Evolutionary conservation across 139 green algal species (phyloP), one percentile per base, ranked within the genome.

Genomic region (Microglena sp.): DNA sequence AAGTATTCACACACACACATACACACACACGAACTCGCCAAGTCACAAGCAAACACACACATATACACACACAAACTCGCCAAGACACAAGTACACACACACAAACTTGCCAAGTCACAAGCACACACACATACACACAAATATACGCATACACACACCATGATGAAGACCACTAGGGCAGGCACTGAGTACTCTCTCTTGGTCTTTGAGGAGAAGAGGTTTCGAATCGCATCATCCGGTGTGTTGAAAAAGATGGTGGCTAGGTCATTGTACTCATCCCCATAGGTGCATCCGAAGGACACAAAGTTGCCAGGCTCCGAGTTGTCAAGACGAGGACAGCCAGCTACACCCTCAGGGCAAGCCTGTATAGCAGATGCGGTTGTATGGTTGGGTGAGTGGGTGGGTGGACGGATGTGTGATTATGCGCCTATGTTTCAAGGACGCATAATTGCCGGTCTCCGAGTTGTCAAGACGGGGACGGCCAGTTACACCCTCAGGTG

Each of bases 231-330:
- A 61, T 92, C 82, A 62, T 95, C 87, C 72, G 88, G 86, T 5
- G 86, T 92, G 75, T 92, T 93, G 76, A 94, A 91, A 69, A 94
- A 91, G 27, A 93, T 69, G 0, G 88, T 91, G 1, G 85, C 88
- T 31, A 95, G 71, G 64, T 89, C 87, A 60, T 90, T 90, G 77
- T 95, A 93, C 66, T 88, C 28, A 45, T 76, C 56, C 1, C 46
- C 71, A 54, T 66, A 84, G 66, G 33, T 44, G 68, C 73, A 86
- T 4, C 53, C 67, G 53, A 81, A 88, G 36, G 61, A 60, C n/a
- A 93, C 72, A 57, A 88, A 93, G 73, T 90, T 93, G 58, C 83
- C 83, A 30, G 61, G 75, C 66, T 81, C 50, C 21, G 44, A 30
- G n/a, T 67, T 55, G 56, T 72, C 70, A 1, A 40, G 60, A 3